Evolutionary conservation across 768 basidiomycete species (phyloP).

Genomic region (Gymnopilus dilepis): DNA sequence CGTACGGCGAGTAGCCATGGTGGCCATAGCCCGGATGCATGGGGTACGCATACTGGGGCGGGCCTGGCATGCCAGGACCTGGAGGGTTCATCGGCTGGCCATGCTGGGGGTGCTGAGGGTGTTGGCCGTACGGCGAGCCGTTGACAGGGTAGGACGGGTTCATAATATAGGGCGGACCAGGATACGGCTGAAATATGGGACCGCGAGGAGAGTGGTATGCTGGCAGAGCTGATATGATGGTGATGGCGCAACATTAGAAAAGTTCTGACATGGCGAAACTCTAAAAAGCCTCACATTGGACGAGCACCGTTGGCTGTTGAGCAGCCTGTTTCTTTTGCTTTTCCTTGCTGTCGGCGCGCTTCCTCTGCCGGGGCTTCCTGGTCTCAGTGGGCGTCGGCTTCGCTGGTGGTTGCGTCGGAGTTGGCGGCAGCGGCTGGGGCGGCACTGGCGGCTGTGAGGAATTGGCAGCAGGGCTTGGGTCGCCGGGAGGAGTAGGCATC

Average conservation of each 20-base stretch:
- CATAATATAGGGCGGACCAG: slow-evolving; percentile 65
- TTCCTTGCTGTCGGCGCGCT: slow-evolving; percentile 40
- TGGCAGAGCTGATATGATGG: slow-evolving; percentile 27
- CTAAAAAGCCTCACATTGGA: slow-evolving; percentile 32
- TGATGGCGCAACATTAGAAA: slow-evolving; percentile 16
- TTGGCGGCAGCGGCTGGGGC: slow-evolving; percentile 51
- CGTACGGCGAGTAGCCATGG: slow-evolving; percentile 62
- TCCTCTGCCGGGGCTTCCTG: slow-evolving; percentile 62
- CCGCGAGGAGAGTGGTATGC: slow-evolving; percentile 38
- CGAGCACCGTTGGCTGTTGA: slow-evolving; percentile 21
- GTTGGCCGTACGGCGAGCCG: slow-evolving; percentile 51
- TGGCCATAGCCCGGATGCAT: slow-evolving; percentile 62
- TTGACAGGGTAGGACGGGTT: slow-evolving; percentile 72
- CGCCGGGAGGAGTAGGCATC: slow-evolving; percentile 58
- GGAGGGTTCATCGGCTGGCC: slow-evolving; percentile 37
- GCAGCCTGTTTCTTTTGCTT: slow-evolving; percentile 28
- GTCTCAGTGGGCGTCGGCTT: slow-evolving; percentile 49
- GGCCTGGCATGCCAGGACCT: slow-evolving; percentile 36
- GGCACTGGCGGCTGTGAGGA: slow-evolving; percentile 48
- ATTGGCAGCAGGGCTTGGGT: slow-evolving; percentile 42
- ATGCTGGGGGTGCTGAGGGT: slow-evolving; percentile 38
- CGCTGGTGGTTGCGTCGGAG: slow-evolving; percentile 43
- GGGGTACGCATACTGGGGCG: slow-evolving; percentile 59
- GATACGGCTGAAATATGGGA: slow-evolving; percentile 60
- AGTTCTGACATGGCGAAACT: slow-evolving; percentile 14